Evolutionary conservation across 257 asterid genomes (phyloP).

Genomic region (Solanum rostratum): DNA sequence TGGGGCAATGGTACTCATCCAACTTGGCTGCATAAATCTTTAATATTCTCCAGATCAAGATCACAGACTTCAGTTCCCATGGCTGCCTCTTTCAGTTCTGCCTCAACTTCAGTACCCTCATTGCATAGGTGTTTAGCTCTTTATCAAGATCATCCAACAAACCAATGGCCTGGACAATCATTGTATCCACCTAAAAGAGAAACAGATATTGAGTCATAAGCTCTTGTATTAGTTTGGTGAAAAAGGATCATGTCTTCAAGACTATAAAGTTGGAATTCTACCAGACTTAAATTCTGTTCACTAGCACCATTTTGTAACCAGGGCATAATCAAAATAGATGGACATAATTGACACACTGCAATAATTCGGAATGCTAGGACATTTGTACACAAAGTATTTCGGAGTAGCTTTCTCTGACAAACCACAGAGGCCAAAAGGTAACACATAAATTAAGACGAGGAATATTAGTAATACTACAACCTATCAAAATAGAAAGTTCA

Average conservation of each 20-base stretch:
- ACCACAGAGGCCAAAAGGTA: background rate
- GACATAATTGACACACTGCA: background rate
- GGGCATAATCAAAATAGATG: background rate
- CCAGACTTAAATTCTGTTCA: background rate
- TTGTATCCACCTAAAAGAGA: slow-evolving; percentile 59
- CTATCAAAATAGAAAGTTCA: background rate
- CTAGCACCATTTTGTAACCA: background rate
- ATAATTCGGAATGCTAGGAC: background rate
- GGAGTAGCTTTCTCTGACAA: background rate
- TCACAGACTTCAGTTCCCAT: slow-evolving; percentile 93
- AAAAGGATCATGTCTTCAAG: background rate
- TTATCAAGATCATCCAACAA: slow-evolving; percentile 90
- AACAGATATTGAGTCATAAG: background rate
- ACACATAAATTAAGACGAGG: background rate
- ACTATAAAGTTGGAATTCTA: background rate
- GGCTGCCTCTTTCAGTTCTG: slow-evolving; percentile 75
- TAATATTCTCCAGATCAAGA: slow-evolving; percentile 71
- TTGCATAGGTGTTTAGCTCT: slow-evolving; percentile 79
- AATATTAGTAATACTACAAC: background rate
- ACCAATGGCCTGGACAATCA: slow-evolving; percentile 90
- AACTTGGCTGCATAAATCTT: slow-evolving; percentile 81
- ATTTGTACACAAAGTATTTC: background rate
- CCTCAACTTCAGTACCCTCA: slow-evolving; percentile 87
- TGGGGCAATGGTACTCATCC: slow-evolving; percentile 90
- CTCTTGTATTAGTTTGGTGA: background rate